Base-by-base conservation (phyloP, 202 grass and related monocot species). In the Cymbopogon flexuosus region DNA sequence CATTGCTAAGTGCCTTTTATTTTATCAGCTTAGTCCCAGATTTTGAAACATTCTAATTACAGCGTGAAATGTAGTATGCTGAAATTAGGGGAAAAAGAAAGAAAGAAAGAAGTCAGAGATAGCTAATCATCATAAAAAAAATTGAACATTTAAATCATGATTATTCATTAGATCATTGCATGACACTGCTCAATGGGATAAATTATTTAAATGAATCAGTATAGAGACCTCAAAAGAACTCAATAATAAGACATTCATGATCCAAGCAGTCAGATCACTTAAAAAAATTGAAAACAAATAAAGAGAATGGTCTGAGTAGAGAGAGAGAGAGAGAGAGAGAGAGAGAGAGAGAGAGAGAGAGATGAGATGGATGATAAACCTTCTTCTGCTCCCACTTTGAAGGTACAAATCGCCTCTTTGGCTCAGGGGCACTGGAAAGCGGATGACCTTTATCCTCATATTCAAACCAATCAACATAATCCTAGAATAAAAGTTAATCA, bases 321-420 rank as follows among this genome's bases (percentile, higher is more conserved):
- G 27, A 27, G 27, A 27, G 27, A 27, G 27, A 27, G 27, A 46
- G n/a, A 22, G 41, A 70, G 27, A 27, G 27, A 27, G 27, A 27
- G 27, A 27, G 27, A 46, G n/a, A 22, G 41, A 27, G 27, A 27
- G 27, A 27, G 27, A 27, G 27, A 27, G 27, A 46, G n/a, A 22
- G 41, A 70, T 4, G 14, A 34, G 27, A 70, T 18, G 12, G 41
- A 51, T 4, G 16, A 72, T 54, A 47, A 81, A 99, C 96, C 96
- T 88, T 99, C 76, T 99, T 96, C 36, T 93, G 88, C 73, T 99
- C 96, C 96, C 96, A 99, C 70, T 96, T 99, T 36, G 96, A 99
- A 79, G 92, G 96, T 73, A 95, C 78, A 77, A 99, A 99, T 70
- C 96, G 90, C 66, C 96, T 93, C 84, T 99, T 99, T 65, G 96